These are phyloP conservation scores for Plasmodium cynomolgi DNA, from an alignment of 169 alveolate genomes.

Conservation along the genomic window DNA sequence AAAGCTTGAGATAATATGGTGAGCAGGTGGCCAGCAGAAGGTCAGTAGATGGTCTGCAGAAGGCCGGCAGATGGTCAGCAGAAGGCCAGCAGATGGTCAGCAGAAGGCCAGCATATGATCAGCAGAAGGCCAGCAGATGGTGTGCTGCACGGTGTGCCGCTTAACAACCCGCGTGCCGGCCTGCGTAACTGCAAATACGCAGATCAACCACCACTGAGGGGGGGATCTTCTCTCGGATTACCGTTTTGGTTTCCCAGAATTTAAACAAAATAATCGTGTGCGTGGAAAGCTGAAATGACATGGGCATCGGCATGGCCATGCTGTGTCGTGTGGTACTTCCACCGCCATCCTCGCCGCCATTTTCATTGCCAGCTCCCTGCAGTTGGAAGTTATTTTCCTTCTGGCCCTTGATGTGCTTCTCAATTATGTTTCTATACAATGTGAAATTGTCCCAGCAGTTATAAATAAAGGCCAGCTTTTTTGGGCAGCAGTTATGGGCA, in stretches of 20 bases:
- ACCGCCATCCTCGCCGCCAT: neutral
- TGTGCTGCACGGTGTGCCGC: neutral
- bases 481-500: conserved; percentile 9
- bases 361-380: neutral
- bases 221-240: neutral
- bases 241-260: conserved; percentile 57
- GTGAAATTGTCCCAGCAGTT: conserved; percentile 36
- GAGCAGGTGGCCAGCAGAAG: neutral
- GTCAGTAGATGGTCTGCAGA: no score
- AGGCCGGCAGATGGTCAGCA: neutral
- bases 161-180: neutral
- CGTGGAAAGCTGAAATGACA: conserved; percentile 53
- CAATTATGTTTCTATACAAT: conserved; percentile 20
- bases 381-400: neutral
- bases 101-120: neutral
- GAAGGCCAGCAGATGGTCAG: neutral
- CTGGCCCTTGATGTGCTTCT: conserved; percentile 1
- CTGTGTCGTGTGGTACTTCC: neutral
- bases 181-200: neutral
- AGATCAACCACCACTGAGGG: neutral
- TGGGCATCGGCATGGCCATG: conserved; percentile 38
- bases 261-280: conserved; percentile 68
- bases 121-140: neutral
- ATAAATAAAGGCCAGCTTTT: conserved; percentile 29
- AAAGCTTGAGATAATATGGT: neutral